Evolutionary conservation across 2,329 filamentous ascomycete genomes (phyloP), one percentile per base, ranked within the genome.

Genomic region (Fusarium sp.): DNA sequence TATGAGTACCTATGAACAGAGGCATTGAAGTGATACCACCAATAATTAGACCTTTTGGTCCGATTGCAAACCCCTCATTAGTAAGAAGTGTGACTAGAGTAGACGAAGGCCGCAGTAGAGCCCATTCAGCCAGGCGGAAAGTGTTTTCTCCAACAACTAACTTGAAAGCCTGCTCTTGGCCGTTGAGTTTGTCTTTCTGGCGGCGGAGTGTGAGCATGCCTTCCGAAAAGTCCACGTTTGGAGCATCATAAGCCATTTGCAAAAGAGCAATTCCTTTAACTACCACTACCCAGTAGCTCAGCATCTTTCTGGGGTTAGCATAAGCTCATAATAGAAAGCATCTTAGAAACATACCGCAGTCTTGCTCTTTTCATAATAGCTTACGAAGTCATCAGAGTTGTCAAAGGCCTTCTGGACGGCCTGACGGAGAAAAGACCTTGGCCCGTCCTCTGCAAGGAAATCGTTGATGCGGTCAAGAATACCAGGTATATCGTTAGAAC

Each of bases 81-180:
- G 45, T 11, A 2, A 29, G 19, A 19, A 29, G 14, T 3, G 10
- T 29, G 6, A 12, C 4, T 4, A 0, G 25, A 12, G 7, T 29
- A 16, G 3, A 12, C 3, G 25, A 46, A 29, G 27, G 27, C 4
- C 19, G 10, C 5, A 8, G 9, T 4, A 31, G 27, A n/a, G 27
- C 15, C 0, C 1, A 3, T n/a, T 48, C 27, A 4, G 18, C 21
- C 2, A 48, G 3, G 18, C 10, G 21, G 7, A 12, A 21, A 18
- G 45, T 48, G 7, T 48, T 48, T 7, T 31, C 21, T 29, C 45
- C 45, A 18, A 48, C 27, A 7, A n/a, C 45, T 12, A 7, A 7
- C 6, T n/a, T n/a, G 15, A 48, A n/a, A 18, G 3, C 9, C 27
- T 15, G 19, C 3, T 48, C 45, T 18, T 48, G 45, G 0, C 15